Evolutionary conservation across 768 basidiomycete species (phyloP).

Genomic region (Panaeolus papilionaceus): DNA sequence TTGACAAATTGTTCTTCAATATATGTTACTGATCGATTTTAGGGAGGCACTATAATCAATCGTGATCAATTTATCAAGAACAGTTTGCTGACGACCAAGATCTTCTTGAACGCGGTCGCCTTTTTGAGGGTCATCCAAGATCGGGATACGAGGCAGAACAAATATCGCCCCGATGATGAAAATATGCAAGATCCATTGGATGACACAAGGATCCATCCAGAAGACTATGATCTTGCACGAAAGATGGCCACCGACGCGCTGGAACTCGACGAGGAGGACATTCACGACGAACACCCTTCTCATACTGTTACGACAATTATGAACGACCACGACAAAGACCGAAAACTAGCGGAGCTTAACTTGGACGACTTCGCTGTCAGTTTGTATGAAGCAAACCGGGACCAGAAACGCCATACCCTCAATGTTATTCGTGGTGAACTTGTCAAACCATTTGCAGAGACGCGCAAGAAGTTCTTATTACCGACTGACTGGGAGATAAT

Average conservation of each 20-base stretch:
- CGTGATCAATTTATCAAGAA: constrained; percentile 88
- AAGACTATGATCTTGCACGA: constrained; percentile 96
- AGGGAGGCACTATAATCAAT: constrained; percentile 90
- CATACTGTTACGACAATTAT: constrained; percentile 87
- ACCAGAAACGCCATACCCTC: constrained; percentile 89
- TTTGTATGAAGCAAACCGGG: constrained; percentile 81
- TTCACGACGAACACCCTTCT: constrained; percentile 91
- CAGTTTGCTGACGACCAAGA: constrained; percentile 79
- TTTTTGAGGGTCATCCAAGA: constrained; percentile 89
- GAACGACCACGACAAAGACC: constrained; percentile 77
- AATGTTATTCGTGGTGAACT: constrained; percentile 90
- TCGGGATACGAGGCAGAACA: constrained; percentile 61
- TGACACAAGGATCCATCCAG: constrained; percentile 94
- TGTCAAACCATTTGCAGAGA: constrained; percentile 79
- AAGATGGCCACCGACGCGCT: constrained; percentile 99
- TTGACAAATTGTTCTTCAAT: constrained; percentile 21
- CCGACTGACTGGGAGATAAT: constrained; percentile 83
- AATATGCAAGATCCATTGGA: constrained; percentile 89
- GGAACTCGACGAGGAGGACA: constrained; percentile 97
- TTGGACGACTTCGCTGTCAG: constrained; percentile 96
- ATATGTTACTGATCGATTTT: constrained; percentile 21
- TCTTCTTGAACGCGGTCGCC: constrained; percentile 93
- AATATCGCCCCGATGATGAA: constrained; percentile 73
- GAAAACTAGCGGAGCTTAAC: constrained; percentile 88
- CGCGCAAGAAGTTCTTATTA: constrained; percentile 64